A percentile compares a stretch with the other conserved stretches of the same genome.
phyloP scores from a whole-genome alignment of 768 basidiomycete genomes.

The Suillus paluster region DNA sequence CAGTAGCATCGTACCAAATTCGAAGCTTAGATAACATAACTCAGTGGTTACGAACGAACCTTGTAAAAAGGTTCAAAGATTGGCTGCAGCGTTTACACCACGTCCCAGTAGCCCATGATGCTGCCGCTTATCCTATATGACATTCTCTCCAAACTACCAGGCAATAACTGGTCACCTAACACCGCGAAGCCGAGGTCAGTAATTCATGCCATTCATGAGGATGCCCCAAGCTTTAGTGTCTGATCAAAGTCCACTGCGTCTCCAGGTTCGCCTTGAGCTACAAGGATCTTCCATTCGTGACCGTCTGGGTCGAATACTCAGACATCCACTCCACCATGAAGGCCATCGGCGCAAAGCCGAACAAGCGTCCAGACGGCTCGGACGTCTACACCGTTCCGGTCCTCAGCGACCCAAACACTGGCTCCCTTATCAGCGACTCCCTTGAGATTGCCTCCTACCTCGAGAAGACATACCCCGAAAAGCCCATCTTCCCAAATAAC shows the following conservation, averaged over 20 bases:
- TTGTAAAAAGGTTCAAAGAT: not conserved
- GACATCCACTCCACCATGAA: conserved; percentile 44
- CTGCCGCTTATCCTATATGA: conserved; percentile 41
- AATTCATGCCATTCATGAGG: not conserved
- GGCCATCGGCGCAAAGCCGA: conserved; percentile 37
- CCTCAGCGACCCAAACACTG: conserved; percentile 35
- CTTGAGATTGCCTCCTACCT: conserved; percentile 40
- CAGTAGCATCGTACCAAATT: too few species aligned
- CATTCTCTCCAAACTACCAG: conserved; percentile 35
- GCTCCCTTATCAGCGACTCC: conserved; percentile 32
- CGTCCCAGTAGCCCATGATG: conserved; percentile 14
- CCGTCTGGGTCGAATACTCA: conserved; percentile 53
- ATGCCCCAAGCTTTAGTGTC: not conserved
- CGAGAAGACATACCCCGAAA: conserved; percentile 36
- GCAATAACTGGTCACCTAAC: conserved; percentile 41
- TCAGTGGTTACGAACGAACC: too few species aligned
- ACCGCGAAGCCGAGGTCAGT: conserved; percentile 42
- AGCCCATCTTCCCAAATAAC: conserved; percentile 27
- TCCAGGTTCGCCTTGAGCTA: conserved; percentile 34
- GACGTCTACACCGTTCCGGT: conserved; percentile 38
- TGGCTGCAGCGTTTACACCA: not conserved
- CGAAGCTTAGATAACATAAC: too few species aligned
- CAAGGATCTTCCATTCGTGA: conserved; percentile 45
- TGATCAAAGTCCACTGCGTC: not conserved
- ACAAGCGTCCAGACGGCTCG: conserved; percentile 18